Evolutionary conservation across 495 filamentous ascomycete species (phyloP).

Genomic region (Trichoderma asperelloides): DNA sequence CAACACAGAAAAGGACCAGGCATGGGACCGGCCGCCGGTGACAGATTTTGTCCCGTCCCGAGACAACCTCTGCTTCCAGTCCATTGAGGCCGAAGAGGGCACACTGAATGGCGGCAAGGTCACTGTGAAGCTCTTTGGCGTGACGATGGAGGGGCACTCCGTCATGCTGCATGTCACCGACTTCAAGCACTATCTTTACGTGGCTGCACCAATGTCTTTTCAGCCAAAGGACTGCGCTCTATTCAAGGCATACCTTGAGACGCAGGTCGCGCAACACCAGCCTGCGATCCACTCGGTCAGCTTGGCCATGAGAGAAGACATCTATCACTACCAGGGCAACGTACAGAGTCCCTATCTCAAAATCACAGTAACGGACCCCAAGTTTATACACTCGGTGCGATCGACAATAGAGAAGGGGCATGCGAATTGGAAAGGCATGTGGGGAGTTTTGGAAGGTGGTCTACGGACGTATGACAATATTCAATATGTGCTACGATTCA

Average conservation of each 20-base stretch:
- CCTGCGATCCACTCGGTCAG: conserved; percentile 57
- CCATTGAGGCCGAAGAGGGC: conserved; percentile 93
- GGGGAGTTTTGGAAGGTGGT: conserved; percentile 59
- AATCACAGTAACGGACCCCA: conserved; percentile 84
- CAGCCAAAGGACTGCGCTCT: conserved; percentile 61
- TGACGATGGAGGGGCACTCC: conserved; percentile 93
- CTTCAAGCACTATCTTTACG: conserved; percentile 94
- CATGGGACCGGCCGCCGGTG: conserved; percentile 77
- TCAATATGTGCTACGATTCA: conserved; percentile 90
- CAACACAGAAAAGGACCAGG: conserved; percentile 88
- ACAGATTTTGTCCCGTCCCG: conserved; percentile 60
- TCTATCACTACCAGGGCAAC: conserved; percentile 90
- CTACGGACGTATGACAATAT: conserved; percentile 90
- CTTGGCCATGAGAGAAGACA: conserved; percentile 74
- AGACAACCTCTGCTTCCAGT: conserved; percentile 78
- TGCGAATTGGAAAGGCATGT: conserved; percentile 84
- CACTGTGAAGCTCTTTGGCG: conserved; percentile 83
- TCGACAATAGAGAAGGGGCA: conserved; percentile 59
- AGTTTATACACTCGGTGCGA: conserved; percentile 64
- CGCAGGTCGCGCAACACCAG: conserved; percentile 53
- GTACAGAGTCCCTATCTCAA: conserved; percentile 86
- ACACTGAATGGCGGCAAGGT: conserved; percentile 60
- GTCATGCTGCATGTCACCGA: conserved; percentile 91
- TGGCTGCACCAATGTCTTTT: conserved; percentile 80
- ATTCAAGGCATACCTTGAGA: conserved; percentile 71